These are phyloP conservation scores for Metschnikowia kofuensis DNA, from an alignment of 805 yeast genomes.

Conservation along the genomic window DNA sequence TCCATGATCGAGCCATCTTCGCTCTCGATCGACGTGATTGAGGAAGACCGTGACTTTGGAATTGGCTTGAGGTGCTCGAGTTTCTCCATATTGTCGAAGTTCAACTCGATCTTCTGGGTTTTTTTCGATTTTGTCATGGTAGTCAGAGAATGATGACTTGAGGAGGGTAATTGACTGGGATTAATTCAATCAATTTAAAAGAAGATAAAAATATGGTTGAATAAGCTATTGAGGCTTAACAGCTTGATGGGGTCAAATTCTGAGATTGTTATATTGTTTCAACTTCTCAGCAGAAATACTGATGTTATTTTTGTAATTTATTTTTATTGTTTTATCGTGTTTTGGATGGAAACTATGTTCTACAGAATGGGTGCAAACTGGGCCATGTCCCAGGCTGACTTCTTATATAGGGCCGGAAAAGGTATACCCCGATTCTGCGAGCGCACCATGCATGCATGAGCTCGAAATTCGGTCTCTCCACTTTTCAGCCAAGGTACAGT, in stretches of 20 bases:
- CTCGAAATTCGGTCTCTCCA: slow-evolving; percentile 10
- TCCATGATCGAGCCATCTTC: slow-evolving; percentile 25
- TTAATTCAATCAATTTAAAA: too few relatives aligned
- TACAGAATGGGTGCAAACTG: slow-evolving; percentile 4
- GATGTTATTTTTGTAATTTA: too few relatives aligned
- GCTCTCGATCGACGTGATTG: slow-evolving; percentile 38
- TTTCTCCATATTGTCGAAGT: slow-evolving; percentile 37
- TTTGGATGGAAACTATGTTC: too few relatives aligned
- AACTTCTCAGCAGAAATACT: not conserved
- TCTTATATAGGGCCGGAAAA: not conserved
- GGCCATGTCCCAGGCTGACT: not conserved
- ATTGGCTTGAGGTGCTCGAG: slow-evolving; percentile 37
- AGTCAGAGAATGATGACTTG: too few relatives aligned
- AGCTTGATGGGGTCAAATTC: not conserved
- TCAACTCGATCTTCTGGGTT: slow-evolving; percentile 22
- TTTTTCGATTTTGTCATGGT: slow-evolving; percentile 29
- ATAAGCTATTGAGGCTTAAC: too few relatives aligned
- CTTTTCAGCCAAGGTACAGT: slow-evolving; percentile 8
- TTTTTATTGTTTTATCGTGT: too few relatives aligned
- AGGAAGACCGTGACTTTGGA: slow-evolving; percentile 38
- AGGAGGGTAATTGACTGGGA: not conserved
- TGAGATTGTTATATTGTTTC: not conserved
- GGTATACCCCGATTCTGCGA: not conserved
- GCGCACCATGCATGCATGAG: slow-evolving; percentile 2
- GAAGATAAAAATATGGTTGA: not conserved